Percentiles rank a stretch among this genome's conserved stretches.
Conservation (phyloP, 768 basidiomycete species). For the Roridomyces roridus region DNA sequence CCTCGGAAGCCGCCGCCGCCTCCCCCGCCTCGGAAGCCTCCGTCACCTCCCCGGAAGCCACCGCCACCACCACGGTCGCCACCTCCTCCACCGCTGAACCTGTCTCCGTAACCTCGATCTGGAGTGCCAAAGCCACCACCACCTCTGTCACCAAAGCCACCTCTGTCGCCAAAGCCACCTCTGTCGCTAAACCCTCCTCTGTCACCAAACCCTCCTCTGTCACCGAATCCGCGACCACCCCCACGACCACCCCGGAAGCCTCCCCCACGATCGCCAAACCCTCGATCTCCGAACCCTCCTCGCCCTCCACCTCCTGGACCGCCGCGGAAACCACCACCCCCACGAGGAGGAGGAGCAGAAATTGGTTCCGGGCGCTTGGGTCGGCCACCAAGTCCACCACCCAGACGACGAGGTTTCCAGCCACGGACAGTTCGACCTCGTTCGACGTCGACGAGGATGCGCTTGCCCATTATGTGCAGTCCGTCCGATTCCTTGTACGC, state of each 20-base stretch:
- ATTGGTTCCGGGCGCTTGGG: conserved; percentile 77
- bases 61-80: conserved; percentile 45
- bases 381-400: conserved; percentile 98
- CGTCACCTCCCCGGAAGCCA: conserved; percentile 41
- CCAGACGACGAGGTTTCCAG: conserved; percentile 96
- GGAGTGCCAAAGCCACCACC: too few relatives aligned
- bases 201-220: too few relatives aligned
- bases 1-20: conserved; percentile 46
- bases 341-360: conserved; percentile 36
- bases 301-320: conserved; percentile 55
- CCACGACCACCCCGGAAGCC: conserved; percentile 48
- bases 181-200: conserved; percentile 32
- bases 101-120: conserved; percentile 44
- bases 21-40: conserved; percentile 47
- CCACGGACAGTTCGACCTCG: conserved; percentile 97
- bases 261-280: conserved; percentile 46
- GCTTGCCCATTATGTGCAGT: conserved; percentile 93
- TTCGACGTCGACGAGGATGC: conserved; percentile 97
- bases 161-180: conserved; percentile 46
- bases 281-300: conserved; percentile 47
- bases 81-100: conserved; percentile 41
- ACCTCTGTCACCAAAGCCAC: too few relatives aligned
- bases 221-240: not conserved
- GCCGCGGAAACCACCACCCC: conserved; percentile 39
- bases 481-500: conserved; percentile 99